Percentiles rank a stretch among this genome's conserved stretches.
Conservation (phyloP, 2,329 filamentous ascomycete genomes). For the Botrytis fragariae region DNA sequence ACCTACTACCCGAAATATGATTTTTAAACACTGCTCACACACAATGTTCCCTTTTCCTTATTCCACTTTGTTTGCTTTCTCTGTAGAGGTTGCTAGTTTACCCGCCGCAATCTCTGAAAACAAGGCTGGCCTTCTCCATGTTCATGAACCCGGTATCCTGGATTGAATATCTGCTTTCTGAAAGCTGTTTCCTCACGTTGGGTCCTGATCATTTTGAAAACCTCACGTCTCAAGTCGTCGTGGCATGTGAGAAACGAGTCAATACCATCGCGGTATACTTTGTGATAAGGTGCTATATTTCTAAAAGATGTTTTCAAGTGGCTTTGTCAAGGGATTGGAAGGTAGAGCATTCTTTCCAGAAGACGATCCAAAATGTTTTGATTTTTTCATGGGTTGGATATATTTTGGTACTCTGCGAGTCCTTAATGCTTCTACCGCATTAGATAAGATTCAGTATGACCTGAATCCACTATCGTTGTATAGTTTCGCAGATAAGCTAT, state of each 20-base stretch:
- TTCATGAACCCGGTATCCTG: background rate
- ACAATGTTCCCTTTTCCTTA: too few relatives aligned
- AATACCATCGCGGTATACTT: slow-evolving; percentile 15
- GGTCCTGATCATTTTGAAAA: background rate
- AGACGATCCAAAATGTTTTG: slow-evolving; percentile 21
- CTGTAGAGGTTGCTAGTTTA: background rate
- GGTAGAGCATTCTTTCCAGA: slow-evolving; percentile 21
- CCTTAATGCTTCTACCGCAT: background rate
- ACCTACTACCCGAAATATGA: too few relatives aligned
- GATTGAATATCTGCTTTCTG: fast-evolving
- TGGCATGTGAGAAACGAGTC: background rate
- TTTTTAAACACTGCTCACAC: too few relatives aligned
- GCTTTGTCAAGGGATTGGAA: slow-evolving; percentile 15
- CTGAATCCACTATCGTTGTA: background rate
- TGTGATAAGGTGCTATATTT: slow-evolving; percentile 28
- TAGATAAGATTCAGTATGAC: background rate
- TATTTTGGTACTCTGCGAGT: slow-evolving; percentile 1
- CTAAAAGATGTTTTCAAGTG: slow-evolving; percentile 23
- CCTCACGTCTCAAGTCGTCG: background rate
- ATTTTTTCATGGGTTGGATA: slow-evolving; percentile 22
- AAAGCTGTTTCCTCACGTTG: background rate
- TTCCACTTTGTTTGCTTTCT: background rate
- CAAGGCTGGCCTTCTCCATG: background rate
- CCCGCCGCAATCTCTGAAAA: background rate
- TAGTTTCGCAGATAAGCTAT: slow-evolving; percentile 5